A percentile compares a stretch with the other conserved stretches of the same genome.
Conservation (phyloP, 2,329 filamentous ascomycete genomes). For the Chaetomium sp. region DNA sequence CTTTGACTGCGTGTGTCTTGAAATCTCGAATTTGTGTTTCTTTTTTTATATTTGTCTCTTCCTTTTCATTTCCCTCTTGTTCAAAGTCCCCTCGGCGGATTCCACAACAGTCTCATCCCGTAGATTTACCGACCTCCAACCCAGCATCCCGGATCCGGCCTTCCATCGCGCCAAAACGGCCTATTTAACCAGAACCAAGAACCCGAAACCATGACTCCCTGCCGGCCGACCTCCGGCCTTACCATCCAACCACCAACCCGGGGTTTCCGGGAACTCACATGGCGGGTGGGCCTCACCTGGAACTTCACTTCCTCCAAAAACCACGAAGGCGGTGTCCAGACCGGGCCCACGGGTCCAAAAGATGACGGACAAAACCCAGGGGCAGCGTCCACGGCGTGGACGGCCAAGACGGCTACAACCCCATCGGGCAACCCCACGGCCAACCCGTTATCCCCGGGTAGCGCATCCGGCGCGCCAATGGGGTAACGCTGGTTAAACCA, state of each 20-base stretch:
- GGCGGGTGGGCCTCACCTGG: no score
- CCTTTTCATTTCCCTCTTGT: no score
- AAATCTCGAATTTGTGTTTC: no score
- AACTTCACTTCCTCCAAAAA: no score
- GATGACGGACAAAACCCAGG: no score
- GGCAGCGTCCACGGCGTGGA: no score
- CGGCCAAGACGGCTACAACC: conserved; percentile 8
- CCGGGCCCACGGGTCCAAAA: conserved; percentile 12
- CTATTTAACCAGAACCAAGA: conserved; percentile 1
- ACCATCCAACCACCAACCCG: no score
- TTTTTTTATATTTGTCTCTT: no score
- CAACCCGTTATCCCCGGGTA: conserved; percentile 5
- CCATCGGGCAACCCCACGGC: conserved; percentile 9
- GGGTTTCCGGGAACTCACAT: no score
- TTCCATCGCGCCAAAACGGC: not conserved
- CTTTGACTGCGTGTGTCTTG: no score
- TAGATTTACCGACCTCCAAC: not conserved
- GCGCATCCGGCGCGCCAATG: conserved; percentile 14
- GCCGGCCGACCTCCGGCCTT: not conserved
- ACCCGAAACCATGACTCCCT: not conserved
- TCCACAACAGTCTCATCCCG: not conserved
- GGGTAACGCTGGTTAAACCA: conserved; percentile 19
- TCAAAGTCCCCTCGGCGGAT: not conserved
- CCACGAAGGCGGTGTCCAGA: not conserved
- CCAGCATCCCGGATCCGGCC: conserved; percentile 3